Percentiles rank a stretch among this genome's conserved stretches.
These are phyloP conservation scores for Zymoseptoria passerinii DNA, from an alignment of 2,329 filamentous ascomycete species.

Conservation along the genomic window DNA sequence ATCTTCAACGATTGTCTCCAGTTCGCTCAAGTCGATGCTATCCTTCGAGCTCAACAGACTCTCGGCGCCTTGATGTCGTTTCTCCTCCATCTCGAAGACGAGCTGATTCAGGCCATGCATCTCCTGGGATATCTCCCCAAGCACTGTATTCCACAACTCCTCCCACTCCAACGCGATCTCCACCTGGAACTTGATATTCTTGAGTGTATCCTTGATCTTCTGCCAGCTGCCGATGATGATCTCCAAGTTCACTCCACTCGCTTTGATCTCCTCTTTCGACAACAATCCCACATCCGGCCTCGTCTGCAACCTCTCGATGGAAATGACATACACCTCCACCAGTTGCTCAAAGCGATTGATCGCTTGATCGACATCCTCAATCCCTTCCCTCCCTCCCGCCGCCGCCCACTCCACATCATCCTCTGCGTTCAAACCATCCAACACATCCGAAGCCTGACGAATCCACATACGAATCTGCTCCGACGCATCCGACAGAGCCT, in stretches of 20 bases:
- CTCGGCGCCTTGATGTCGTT: conserved; percentile 71
- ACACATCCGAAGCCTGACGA: conserved; percentile 79
- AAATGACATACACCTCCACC: conserved; percentile 83
- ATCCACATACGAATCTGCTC: conserved; percentile 95
- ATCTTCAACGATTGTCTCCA: conserved; percentile 91
- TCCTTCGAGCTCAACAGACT: conserved; percentile 47
- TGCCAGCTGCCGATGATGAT: conserved; percentile 76
- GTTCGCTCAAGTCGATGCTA: conserved; percentile 70
- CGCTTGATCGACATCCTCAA: conserved; percentile 59
- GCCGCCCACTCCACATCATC: conserved; percentile 96
- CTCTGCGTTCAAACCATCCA: conserved; percentile 81
- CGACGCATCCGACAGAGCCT: conserved; percentile 74
- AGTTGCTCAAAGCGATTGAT: conserved; percentile 80
- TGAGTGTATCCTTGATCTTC: conserved; percentile 68
- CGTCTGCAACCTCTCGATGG: conserved; percentile 84
- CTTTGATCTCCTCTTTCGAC: conserved; percentile 60
- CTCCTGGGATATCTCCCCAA: conserved; percentile 88
- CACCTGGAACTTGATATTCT: conserved; percentile 77
- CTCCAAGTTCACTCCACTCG: conserved; percentile 83
- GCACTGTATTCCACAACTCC: conserved; percentile 86
- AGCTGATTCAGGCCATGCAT: conserved; percentile 69
- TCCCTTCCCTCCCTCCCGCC: conserved; percentile 74
- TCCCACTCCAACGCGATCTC: conserved; percentile 99
- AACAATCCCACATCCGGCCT: conserved; percentile 68
- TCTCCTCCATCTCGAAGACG: conserved; percentile 97